These are phyloP conservation scores for Botrytis elliptica DNA, from an alignment of 2,329 filamentous ascomycete species.

Conservation along the genomic window DNA sequence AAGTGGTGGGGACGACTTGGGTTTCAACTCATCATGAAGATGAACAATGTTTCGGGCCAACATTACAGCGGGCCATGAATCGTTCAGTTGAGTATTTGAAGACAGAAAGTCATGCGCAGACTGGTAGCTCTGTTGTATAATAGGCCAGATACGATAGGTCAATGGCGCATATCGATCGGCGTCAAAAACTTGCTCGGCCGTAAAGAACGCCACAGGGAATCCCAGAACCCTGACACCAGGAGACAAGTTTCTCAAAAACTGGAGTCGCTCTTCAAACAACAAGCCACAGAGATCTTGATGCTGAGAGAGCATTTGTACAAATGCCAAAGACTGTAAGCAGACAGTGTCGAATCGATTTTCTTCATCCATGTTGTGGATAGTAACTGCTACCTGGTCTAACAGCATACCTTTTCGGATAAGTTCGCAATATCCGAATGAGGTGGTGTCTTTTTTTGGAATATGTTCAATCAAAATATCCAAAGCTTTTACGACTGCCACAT, in stretches of 20 bases:
- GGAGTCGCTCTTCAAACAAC: not conserved
- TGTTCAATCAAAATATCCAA: not conserved
- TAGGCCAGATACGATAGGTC: not conserved
- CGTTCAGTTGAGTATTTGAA: not conserved
- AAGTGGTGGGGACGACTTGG: not conserved
- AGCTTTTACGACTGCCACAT: not conserved
- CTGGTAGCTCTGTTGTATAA: not conserved
- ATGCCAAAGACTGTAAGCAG: not conserved
- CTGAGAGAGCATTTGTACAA: not conserved
- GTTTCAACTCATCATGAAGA: not conserved
- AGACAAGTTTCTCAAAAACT: not conserved
- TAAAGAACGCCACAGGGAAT: not conserved
- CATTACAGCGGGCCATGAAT: not conserved
- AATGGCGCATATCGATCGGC: not conserved
- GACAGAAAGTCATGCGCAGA: not conserved
- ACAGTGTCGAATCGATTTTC: not conserved
- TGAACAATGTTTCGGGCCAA: not conserved
- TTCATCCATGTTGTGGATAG: not conserved
- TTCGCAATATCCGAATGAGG: not conserved
- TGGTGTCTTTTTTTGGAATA: not conserved
- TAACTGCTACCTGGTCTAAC: not conserved
- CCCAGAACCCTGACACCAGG: not conserved
- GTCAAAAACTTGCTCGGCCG: not conserved
- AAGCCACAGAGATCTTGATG: not conserved
- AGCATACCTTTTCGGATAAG: constrained; percentile 1